A percentile compares a stretch with the other conserved stretches of the same genome.
Conservation (phyloP, 2,329 filamentous ascomycete genomes). For the Colletotrichum karsti region DNA sequence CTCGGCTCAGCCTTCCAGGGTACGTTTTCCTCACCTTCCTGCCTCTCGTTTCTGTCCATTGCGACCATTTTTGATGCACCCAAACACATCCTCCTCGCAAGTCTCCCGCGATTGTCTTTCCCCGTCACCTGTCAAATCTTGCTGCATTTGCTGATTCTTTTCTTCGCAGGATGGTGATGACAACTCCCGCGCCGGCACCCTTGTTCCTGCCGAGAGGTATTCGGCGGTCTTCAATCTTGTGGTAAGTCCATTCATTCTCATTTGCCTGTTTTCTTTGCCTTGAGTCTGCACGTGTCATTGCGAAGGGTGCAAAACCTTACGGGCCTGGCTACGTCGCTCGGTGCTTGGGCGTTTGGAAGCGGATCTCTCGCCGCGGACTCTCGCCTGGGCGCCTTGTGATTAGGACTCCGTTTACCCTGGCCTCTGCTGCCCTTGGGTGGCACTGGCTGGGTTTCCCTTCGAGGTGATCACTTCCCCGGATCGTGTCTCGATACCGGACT, state of each 20-base stretch:
- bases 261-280: neutral
- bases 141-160: too few species aligned
- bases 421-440: neutral
- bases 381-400: neutral
- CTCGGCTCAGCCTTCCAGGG: neutral
- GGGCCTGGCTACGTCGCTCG: neutral
- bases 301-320: neutral
- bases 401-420: rapidly evolving
- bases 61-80: too few species aligned
- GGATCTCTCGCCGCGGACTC: neutral
- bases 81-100: neutral
- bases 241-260: neutral
- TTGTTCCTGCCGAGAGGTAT: too few species aligned
- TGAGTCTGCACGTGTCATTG: neutral
- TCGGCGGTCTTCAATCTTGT: too few species aligned
- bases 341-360: neutral
- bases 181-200: too few species aligned
- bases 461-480: neutral
- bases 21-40: neutral
- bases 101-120: neutral
- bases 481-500: neutral
- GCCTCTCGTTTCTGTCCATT: too few species aligned
- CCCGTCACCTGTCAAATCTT: too few species aligned
- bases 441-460: neutral
- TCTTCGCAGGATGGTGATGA: neutral